Conservation (phyloP, 2,329 filamentous ascomycete species). For the Ambrosiella xylebori region DNA sequence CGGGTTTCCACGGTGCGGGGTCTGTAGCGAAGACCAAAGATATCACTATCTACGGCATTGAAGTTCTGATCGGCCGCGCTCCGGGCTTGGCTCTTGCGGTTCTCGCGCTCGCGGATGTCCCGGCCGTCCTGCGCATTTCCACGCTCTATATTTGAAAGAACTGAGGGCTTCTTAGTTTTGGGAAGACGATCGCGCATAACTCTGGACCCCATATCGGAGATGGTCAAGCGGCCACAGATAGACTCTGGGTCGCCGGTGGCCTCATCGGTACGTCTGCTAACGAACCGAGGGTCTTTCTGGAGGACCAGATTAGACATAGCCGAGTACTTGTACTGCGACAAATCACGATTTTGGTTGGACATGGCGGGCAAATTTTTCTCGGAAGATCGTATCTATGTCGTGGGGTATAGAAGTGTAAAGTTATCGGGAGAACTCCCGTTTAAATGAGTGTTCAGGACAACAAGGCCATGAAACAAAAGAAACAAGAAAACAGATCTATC, state of each 20-base stretch:
- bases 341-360: slow-evolving; percentile 62
- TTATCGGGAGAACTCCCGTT: slow-evolving; percentile 10
- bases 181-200: slow-evolving; percentile 65
- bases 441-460: slow-evolving; percentile 1
- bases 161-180: slow-evolving; percentile 59
- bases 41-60: slow-evolving; percentile 65
- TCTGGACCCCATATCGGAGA: slow-evolving; percentile 83
- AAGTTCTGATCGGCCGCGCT: slow-evolving; percentile 49
- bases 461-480: slow-evolving; percentile 9
- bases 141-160: slow-evolving; percentile 53
- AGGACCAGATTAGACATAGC: slow-evolving; percentile 99
- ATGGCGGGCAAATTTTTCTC: slow-evolving; percentile 26
- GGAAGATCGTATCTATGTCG: neutral
- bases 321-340: slow-evolving; percentile 97
- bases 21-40: slow-evolving; percentile 83
- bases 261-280: slow-evolving; percentile 83
- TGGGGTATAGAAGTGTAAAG: neutral
- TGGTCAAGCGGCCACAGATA: slow-evolving; percentile 79
- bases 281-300: slow-evolving; percentile 95
- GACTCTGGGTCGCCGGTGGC: slow-evolving; percentile 95
- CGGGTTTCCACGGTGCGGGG: slow-evolving; percentile 82
- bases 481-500: neutral
- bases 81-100: slow-evolving; percentile 72
- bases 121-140: slow-evolving; percentile 63
- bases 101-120: slow-evolving; percentile 67